Conservation (phyloP, 768 basidiomycete genomes). For the Suillus subalutaceus region DNA sequence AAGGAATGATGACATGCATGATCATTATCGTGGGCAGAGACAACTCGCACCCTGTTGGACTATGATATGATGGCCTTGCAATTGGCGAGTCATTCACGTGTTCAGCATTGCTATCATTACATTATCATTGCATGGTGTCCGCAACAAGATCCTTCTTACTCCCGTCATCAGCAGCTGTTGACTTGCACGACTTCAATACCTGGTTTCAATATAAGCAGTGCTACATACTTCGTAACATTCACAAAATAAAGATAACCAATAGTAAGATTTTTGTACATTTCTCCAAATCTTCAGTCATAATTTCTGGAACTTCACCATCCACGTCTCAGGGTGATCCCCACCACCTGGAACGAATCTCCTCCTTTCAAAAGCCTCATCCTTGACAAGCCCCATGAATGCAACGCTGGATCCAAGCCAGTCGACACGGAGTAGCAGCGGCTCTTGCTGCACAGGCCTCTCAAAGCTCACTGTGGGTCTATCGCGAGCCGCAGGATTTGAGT, state of each 20-base stretch:
- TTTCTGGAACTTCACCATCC: constrained; percentile 13
- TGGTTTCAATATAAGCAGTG: no score
- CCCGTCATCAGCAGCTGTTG: background rate
- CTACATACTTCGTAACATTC: no score
- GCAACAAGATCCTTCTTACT: no score
- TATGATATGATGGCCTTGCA: no score
- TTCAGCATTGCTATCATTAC: no score
- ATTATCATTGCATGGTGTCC: no score
- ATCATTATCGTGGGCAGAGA: no score
- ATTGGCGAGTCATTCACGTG: no score
- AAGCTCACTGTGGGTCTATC: background rate
- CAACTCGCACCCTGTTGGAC: no score
- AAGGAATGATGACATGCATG: no score
- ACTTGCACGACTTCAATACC: background rate
- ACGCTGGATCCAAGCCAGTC: constrained; percentile 14
- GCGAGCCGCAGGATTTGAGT: background rate
- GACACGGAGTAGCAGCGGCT: constrained; percentile 8
- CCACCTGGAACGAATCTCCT: constrained; percentile 11
- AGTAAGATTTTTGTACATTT: background rate
- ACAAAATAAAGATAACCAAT: no score
- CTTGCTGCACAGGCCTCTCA: background rate
- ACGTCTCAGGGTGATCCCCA: constrained; percentile 2
- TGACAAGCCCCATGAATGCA: constrained; percentile 8
- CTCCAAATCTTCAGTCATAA: background rate
- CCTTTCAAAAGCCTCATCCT: constrained; percentile 6